Conservation (phyloP, 2,329 filamentous ascomycete genomes). For the Fusarium metavorans region DNA sequence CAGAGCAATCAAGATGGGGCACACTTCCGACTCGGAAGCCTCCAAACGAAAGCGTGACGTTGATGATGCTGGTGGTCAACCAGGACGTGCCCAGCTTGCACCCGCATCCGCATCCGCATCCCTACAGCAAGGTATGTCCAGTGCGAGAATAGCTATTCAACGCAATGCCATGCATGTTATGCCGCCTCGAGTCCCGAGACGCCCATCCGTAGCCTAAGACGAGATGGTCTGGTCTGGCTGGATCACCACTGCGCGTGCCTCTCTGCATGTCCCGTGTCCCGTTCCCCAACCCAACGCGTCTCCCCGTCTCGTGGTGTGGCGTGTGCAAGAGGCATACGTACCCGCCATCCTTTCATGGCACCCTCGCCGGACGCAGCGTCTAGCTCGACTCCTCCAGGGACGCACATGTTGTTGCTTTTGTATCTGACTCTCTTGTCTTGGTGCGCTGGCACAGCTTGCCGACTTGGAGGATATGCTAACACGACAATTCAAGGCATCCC, state of each 20-base stretch:
- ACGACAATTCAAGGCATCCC: constrained; percentile 31
- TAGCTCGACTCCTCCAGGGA: constrained; percentile 37
- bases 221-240: constrained; percentile 8
- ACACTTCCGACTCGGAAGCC: constrained; percentile 55
- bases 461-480: constrained; percentile 39
- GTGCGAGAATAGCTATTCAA: constrained; percentile 32
- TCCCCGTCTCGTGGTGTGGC: constrained; percentile 14
- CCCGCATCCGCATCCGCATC: constrained; percentile 48
- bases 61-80: constrained; percentile 57
- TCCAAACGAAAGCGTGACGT: constrained; percentile 63
- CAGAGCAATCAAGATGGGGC: constrained; percentile 52
- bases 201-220: constrained; percentile 33
- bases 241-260: constrained; percentile 12
- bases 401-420: constrained; percentile 38
- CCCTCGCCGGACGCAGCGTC: constrained; percentile 28
- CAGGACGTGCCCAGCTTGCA: constrained; percentile 55
- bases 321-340: constrained; percentile 16
- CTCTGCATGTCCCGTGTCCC: constrained; percentile 9
- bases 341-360: constrained; percentile 8
- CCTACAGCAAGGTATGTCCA: constrained; percentile 59
- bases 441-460: constrained; percentile 32
- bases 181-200: constrained; percentile 34
- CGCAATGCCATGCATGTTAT: constrained; percentile 28
- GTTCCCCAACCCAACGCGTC: constrained; percentile 18
- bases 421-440: constrained; percentile 36